Conservation (phyloP, 2,329 filamentous ascomycete species). For the Plenodomus lindquistii region DNA sequence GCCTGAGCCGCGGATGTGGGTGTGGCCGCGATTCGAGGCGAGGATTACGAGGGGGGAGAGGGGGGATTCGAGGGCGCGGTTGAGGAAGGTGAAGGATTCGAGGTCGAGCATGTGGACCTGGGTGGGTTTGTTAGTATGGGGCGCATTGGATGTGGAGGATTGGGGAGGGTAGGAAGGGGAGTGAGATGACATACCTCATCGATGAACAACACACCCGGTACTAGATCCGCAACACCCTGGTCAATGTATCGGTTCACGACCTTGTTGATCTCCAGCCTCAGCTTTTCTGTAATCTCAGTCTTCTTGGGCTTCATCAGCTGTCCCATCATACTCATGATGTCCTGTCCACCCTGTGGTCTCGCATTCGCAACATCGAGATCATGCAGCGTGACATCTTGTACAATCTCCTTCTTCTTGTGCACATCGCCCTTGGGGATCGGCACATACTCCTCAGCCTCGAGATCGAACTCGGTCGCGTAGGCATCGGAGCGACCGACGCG, state of each 20-base stretch:
- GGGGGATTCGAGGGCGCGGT: slow-evolving; percentile 91
- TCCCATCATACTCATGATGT: slow-evolving; percentile 99
- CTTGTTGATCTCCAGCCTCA: slow-evolving; percentile 96
- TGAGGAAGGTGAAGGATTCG: slow-evolving; percentile 98
- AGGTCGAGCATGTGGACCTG: slow-evolving; percentile 99
- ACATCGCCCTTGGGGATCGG: slow-evolving; percentile 98
- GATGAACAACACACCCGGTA: slow-evolving; percentile 98
- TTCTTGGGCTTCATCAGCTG: slow-evolving; percentile 99
- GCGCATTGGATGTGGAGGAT: neutral
- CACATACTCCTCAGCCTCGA: slow-evolving; percentile 98
- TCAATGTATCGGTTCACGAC: slow-evolving; percentile 99
- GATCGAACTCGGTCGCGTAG: slow-evolving; percentile 96
- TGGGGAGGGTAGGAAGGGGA: neutral
- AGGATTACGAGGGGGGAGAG: slow-evolving; percentile 97
- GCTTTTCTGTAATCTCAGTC: slow-evolving; percentile 98
- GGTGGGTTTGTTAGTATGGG: slow-evolving; percentile 19
- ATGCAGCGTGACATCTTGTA: slow-evolving; percentile 96
- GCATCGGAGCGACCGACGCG: slow-evolving; percentile 94
- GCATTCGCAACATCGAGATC: slow-evolving; percentile 96
- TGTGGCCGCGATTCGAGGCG: slow-evolving; percentile 93
- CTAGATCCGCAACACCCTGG: slow-evolving; percentile 94
- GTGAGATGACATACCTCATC: slow-evolving; percentile 71
- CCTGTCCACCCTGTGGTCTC: slow-evolving; percentile 92
- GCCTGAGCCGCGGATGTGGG: slow-evolving; percentile 83
- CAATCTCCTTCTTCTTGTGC: slow-evolving; percentile 99